phyloP scores from a whole-genome alignment of 345 rosid species.

The Carallia pectinifolia region DNA sequence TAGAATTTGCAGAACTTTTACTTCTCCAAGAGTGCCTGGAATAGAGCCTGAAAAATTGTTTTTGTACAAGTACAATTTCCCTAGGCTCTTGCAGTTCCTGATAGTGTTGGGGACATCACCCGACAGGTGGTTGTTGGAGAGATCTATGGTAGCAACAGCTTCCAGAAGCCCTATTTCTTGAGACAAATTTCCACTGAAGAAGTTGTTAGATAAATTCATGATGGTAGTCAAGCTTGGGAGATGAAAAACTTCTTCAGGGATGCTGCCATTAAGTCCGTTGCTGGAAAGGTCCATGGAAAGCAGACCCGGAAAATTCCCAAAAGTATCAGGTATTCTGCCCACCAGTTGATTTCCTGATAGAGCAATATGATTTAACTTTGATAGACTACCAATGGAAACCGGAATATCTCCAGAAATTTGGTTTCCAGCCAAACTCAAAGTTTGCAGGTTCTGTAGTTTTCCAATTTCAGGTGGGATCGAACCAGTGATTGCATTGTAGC shows the following conservation, averaged over 20 bases:
- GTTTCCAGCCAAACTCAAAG: constrained; percentile 40
- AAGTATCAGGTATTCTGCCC: constrained; percentile 39
- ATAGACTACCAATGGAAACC: constrained; percentile 37
- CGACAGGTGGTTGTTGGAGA: constrained; percentile 40
- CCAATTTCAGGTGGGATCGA: constrained; percentile 45
- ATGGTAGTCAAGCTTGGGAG: constrained; percentile 35
- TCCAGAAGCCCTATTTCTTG: constrained; percentile 31
- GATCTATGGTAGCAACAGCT: constrained; percentile 42
- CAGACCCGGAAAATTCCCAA: constrained; percentile 38
- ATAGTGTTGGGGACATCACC: constrained; percentile 44
- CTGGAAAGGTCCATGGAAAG: constrained; percentile 46
- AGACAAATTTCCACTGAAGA: constrained; percentile 36
- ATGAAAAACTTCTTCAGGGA: constrained; percentile 41
- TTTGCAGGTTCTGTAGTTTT: constrained; percentile 33
- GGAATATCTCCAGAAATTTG: constrained; percentile 42
- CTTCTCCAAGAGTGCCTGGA: constrained; percentile 30
- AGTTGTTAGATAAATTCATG: constrained; percentile 44
- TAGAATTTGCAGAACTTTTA: constrained; percentile 42
- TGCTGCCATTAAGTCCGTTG: constrained; percentile 47
- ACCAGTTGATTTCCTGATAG: constrained; percentile 40
- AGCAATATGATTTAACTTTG: constrained; percentile 35
- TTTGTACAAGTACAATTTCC: constrained; percentile 35
- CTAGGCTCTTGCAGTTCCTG: constrained; percentile 45
- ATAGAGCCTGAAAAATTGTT: constrained; percentile 42
- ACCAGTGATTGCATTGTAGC: constrained; percentile 38